Evolutionary conservation across 768 basidiomycete species (phyloP), one percentile per base, ranked within the genome.

Genomic region (Russula foetens): DNA sequence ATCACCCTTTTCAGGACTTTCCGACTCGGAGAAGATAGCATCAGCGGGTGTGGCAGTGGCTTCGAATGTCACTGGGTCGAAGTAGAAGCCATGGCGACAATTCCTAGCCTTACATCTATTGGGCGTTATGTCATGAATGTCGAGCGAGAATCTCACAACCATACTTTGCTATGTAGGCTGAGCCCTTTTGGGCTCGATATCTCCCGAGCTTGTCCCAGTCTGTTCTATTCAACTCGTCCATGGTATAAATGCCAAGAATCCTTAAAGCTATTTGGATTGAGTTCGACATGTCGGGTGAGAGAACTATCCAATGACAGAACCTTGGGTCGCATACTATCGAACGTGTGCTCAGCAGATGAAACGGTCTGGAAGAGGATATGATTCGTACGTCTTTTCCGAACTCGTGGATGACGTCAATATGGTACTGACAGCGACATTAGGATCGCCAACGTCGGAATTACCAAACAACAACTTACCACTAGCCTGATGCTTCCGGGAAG

Each of bases 401-500:
- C 33, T 65, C 64, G 8, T 47, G 26, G 26, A 56, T 46, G 24
- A 58, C 31, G 31, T 65, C 64, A 19, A 65, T 21, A 43, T 63
- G 45, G 38, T 65, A 65, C 64, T 65, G n/a, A 43, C 7, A 17
- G 43, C 44, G 23, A 6, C 23, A 28, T 51, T 45, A 65, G n/a
- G 48, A 41, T 21, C 21, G 1, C 31, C 17, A 33, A 24, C 19
- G 23, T 17, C 28, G 23, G 15, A 28, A 5, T 17, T 8, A 11
- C 4, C n/a, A 33, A 19, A 29, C 2, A 7, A 6, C n/a, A 23
- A 46, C 64, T 41, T 33, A 65, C 64, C 2, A 65, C 62, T 1
- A 65, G 41, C 24, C 64, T 56, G 17, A 21, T 14, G 8, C 47
- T 58, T 6, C 64, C 64, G 0, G 64, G 64, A 12, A 65, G 57